Base-by-base conservation (phyloP, 2,329 filamentous ascomycete genomes). In the Monilinia fructicola region DNA sequence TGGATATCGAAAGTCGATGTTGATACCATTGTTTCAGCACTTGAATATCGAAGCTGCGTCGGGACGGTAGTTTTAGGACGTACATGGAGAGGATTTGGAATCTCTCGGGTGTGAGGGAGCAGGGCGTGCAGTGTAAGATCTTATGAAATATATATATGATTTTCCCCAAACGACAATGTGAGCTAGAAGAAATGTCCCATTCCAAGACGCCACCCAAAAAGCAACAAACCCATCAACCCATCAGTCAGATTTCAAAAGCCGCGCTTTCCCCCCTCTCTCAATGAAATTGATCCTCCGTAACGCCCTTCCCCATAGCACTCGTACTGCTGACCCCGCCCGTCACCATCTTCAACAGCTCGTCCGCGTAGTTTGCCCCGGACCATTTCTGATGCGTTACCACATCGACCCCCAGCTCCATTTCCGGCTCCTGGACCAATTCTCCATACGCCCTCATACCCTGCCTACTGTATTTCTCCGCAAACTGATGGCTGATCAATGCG, bases 321-420 rank as follows among this genome's bases (percentile, higher is more conserved):
- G 94, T 98, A 70, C 89, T 93, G 78, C 89, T 93, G 66, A 98
- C 88, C 71, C 95, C 95, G 2, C 95, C 95, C 5, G 89, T 93
- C 44, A 99, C 91, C 93, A 99, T 97, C 86, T 96, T 97, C 79
- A 97, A 83, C 81, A 97, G 77, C 79, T 96, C 93, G 78, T 99
- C 95, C 26, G 94, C 91, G 77, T 98, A 98, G 72, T 91, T 93
- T 28, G 95, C 95, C 60, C 95, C 95, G 74, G 87, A 92, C 95
- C 95, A 99, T 81, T 98, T 99, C 86, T 99, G 95, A 82, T 99
- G 95, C 80, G 92, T 97, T 71, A 99, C 92, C 50, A 99, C 95
- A 77, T 99, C 95, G 69, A 97, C 89, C 69, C 90, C 90, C 68
- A 85, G 84, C 69, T 91, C 92, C 84, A 97, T 97, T 84, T 99